phyloP scores from a whole-genome alignment of 306 rosid species.

The Abrus pulchellus region DNA sequence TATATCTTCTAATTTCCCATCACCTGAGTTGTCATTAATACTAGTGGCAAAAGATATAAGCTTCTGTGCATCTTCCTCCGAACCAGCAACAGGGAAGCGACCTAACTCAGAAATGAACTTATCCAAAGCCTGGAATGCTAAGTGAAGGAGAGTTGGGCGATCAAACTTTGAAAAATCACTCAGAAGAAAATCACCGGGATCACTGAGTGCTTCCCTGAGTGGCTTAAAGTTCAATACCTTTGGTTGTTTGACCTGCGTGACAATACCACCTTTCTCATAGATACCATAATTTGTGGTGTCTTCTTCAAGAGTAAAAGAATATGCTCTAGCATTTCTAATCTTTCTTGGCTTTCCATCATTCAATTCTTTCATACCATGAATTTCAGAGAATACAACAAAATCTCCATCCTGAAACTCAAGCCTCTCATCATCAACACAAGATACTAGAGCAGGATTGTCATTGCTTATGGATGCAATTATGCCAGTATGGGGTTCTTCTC shows the following conservation, averaged over 20 bases:
- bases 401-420: slow-evolving; percentile 96
- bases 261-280: slow-evolving; percentile 87
- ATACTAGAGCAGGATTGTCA: slow-evolving; percentile 77
- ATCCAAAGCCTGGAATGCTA: slow-evolving; percentile 86
- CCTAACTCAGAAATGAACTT: slow-evolving; percentile 69
- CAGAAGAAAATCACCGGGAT: slow-evolving; percentile 88
- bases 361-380: slow-evolving; percentile 89
- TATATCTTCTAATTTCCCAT: slow-evolving; percentile 73
- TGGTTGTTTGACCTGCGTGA: slow-evolving; percentile 85
- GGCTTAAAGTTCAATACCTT: slow-evolving; percentile 83
- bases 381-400: slow-evolving; percentile 89
- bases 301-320: slow-evolving; percentile 84
- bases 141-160: slow-evolving; percentile 77
- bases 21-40: slow-evolving; percentile 68
- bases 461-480: slow-evolving; percentile 88
- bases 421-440: slow-evolving; percentile 93
- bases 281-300: slow-evolving; percentile 77
- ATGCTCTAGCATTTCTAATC: slow-evolving; percentile 77
- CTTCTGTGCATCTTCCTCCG: slow-evolving; percentile 81
- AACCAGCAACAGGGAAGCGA: slow-evolving; percentile 82
- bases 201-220: slow-evolving; percentile 68
- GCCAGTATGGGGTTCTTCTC: slow-evolving; percentile 89
- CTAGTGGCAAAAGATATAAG: slow-evolving; percentile 64
- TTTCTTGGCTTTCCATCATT: slow-evolving; percentile 88
- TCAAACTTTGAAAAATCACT: slow-evolving; percentile 93